Percentiles rank a stretch among this genome's conserved stretches.
Evolutionary conservation across 2,329 filamentous ascomycete species (phyloP).

Genomic region (Davidsoniella virescens): DNA sequence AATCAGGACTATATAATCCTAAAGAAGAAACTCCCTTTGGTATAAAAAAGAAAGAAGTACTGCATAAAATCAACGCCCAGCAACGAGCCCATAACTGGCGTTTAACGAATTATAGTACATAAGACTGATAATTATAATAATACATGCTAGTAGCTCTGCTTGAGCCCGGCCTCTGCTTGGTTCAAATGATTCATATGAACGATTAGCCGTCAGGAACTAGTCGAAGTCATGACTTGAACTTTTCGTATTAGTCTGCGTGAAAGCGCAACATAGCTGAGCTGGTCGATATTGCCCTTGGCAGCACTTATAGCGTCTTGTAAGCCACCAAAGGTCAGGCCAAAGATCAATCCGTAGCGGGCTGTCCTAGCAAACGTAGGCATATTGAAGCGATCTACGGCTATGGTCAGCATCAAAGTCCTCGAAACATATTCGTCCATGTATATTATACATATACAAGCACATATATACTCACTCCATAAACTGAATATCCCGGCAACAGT

Average conservation of each 20-base stretch:
- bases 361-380: slow-evolving; percentile 60
- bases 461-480: slow-evolving; percentile 50
- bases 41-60: no score
- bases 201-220: no score
- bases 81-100: no score
- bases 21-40: no score
- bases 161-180: no score
- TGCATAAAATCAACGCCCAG: no score
- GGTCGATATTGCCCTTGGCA: slow-evolving; percentile 46
- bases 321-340: slow-evolving; percentile 66
- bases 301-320: slow-evolving; percentile 60
- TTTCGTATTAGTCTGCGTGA: neutral
- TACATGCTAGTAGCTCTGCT: no score
- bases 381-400: slow-evolving; percentile 54
- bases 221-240: no score
- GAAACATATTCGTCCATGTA: neutral
- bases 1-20: no score
- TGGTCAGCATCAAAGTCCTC: neutral
- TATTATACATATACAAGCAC: neutral
- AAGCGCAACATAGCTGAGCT: slow-evolving; percentile 50
- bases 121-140: no score
- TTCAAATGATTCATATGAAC: no score
- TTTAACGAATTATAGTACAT: no score
- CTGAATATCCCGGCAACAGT: slow-evolving; percentile 78
- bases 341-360: slow-evolving; percentile 61